Evolutionary conservation across 345 rosid genomes (phyloP), one percentile per base, ranked within the genome.

Genomic region (Hirschfeldia incana): DNA sequence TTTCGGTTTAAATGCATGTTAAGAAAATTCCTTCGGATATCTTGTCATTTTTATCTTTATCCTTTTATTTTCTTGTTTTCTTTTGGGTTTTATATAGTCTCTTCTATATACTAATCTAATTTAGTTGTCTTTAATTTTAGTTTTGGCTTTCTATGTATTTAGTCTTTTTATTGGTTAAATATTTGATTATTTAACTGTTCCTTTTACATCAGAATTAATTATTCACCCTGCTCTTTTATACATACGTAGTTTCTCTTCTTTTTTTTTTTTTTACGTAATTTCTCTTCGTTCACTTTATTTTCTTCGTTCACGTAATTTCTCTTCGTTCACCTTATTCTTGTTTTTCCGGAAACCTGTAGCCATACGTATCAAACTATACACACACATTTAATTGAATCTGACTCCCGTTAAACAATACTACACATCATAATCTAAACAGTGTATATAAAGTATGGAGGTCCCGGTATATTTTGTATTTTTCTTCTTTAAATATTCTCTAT

Each of bases 241-340:
- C 80, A 55, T 39, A 70, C 21, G 69, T 58, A 65, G 49, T 76
- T 66, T 72, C 59, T 76, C 70, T 34, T 71, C 76, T 76, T 4
- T 29, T 29, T 29, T 29, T 29, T 29, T 76, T 80, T 70, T 73
- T 78, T 79, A 21, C 74, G 49, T 79, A 36, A 42, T 68, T 68
- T 65, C 63, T 73, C 32, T 79, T 29, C 3, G 30, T 29, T 76
- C 83, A 75, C 76, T 78, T 79, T 78, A 51, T 79, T 51, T 68
- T 68, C 60, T 69, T 74, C 32, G 74, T 29, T 29, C 4, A 0
- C 3, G 4, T 4, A 1, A 29, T 29, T 29, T 29, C 21, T 21
- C 21, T 21, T 21, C 21, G 21, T 21, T 76, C 83, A 75, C 76
- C 82, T 79, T 78, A 51, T 79, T 51, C 57, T 68, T 68, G 70